Evolutionary conservation across 139 green algal genomes (phyloP).

Genomic region (Chlamydomonas incerta): DNA sequence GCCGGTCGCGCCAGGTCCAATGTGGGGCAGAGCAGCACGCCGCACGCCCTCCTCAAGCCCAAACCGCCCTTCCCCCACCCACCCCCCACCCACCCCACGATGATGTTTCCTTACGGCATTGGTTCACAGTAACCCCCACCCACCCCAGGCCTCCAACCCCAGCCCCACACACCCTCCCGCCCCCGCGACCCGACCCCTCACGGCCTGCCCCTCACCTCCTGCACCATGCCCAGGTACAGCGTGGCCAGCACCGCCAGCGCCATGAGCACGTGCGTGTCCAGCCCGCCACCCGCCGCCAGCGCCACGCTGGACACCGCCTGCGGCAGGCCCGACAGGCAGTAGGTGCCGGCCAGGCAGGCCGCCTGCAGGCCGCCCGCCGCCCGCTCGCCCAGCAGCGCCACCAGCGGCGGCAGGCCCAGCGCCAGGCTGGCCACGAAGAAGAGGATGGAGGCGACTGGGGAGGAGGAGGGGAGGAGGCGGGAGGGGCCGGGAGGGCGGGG

Average conservation of each 20-base stretch:
- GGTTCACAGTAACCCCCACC: background rate
- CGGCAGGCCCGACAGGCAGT: constrained; percentile 56
- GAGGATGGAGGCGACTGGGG: constrained; percentile 15
- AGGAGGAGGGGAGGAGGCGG: background rate
- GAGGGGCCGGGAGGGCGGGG: background rate
- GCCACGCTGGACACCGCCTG: constrained; percentile 56
- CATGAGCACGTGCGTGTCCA: constrained; percentile 92
- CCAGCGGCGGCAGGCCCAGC: constrained; percentile 17
- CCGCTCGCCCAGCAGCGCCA: constrained; percentile 22
- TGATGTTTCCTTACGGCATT: too few species aligned
- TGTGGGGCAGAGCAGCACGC: too few species aligned
- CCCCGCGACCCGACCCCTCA: too few species aligned
- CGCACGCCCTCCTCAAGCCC: too few species aligned
- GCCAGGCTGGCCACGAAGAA: constrained; percentile 57
- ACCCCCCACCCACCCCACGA: too few species aligned
- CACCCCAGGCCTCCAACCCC: too few species aligned
- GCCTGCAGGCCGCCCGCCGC: background rate
- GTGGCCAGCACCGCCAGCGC: constrained; percentile 79
- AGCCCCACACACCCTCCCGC: too few species aligned
- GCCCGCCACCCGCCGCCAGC: constrained; percentile 45
- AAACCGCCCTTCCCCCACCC: too few species aligned
- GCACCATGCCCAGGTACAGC: constrained; percentile 71
- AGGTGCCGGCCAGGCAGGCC: constrained; percentile 48
- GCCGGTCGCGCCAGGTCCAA: too few species aligned
- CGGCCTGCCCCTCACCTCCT: constrained; percentile 71